These are phyloP conservation scores for Cladorrhinum sp. DNA, from an alignment of 2,329 filamentous ascomycete species.

Conservation along the genomic window DNA sequence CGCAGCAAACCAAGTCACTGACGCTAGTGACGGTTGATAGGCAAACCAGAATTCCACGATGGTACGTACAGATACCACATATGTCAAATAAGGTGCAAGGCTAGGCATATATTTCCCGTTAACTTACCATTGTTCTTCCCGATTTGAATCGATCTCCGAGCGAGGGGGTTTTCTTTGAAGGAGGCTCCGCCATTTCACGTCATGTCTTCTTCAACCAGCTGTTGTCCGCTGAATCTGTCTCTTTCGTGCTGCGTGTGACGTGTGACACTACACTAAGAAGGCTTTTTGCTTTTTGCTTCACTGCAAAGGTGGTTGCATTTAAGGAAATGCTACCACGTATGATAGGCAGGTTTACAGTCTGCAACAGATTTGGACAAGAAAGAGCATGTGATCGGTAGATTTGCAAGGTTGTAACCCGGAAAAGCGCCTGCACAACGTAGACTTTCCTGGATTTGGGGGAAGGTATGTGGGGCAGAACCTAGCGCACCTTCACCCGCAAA, in stretches of 20 bases:
- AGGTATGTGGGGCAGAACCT: neutral
- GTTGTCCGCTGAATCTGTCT: neutral
- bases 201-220: neutral
- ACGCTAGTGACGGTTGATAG: neutral
- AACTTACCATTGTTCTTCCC: neutral
- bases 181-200: neutral
- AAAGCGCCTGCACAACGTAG: neutral
- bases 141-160: neutral
- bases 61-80: neutral
- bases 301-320: neutral
- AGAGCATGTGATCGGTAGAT: conserved; percentile 27
- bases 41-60: neutral
- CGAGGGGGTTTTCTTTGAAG: conserved; percentile 5
- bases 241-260: neutral
- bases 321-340: neutral
- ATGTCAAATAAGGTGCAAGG: neutral
- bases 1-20: neutral
- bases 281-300: neutral
- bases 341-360: too few species aligned
- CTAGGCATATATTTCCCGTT: neutral
- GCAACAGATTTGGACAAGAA: neutral
- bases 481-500: neutral
- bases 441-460: neutral
- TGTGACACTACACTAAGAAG: too few species aligned
- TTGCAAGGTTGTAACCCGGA: neutral